phyloP scores from a whole-genome alignment of 768 basidiomycete species.

The Trametes coccinea region DNA sequence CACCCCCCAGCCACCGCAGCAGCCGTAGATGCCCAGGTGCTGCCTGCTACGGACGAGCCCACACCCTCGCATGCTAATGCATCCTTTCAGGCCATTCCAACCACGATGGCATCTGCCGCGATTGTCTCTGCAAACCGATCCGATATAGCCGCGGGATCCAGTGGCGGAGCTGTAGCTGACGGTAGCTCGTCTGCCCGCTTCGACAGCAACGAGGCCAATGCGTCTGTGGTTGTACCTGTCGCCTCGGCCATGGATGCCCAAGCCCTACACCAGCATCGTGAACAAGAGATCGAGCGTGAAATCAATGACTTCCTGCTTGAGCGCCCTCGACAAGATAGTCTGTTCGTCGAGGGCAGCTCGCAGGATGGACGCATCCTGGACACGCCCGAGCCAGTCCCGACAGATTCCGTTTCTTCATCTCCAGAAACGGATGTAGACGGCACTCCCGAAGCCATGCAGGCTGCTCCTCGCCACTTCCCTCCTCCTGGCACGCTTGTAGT shows the following conservation, averaged over 20 bases:
- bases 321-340: slow-evolving; percentile 6
- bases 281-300: slow-evolving; percentile 21
- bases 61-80: not conserved
- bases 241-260: not conserved
- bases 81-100: not conserved
- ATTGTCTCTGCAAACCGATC: too few relatives aligned
- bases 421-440: not conserved
- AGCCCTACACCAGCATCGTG: not conserved
- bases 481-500: slow-evolving; percentile 79
- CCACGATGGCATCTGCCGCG: not conserved
- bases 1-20: slow-evolving; percentile 23
- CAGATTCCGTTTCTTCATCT: not conserved
- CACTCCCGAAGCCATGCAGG: slow-evolving; percentile 7
- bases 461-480: slow-evolving; percentile 46
- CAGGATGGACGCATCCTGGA: slow-evolving; percentile 7
- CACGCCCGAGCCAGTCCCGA: not conserved
- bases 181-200: too few relatives aligned
- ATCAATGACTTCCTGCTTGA: slow-evolving; percentile 24
- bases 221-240: not conserved
- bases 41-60: slow-evolving; percentile 1
- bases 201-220: not conserved
- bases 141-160: too few relatives aligned
- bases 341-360: slow-evolving; percentile 18
- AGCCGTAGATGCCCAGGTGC: slow-evolving; percentile 2
- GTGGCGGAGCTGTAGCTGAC: too few relatives aligned